A percentile compares a stretch with the other conserved stretches of the same genome.
Evolutionary conservation across 1,139 yeast species (phyloP).

Genomic region (Zygosaccharomyces pseudobailii): DNA sequence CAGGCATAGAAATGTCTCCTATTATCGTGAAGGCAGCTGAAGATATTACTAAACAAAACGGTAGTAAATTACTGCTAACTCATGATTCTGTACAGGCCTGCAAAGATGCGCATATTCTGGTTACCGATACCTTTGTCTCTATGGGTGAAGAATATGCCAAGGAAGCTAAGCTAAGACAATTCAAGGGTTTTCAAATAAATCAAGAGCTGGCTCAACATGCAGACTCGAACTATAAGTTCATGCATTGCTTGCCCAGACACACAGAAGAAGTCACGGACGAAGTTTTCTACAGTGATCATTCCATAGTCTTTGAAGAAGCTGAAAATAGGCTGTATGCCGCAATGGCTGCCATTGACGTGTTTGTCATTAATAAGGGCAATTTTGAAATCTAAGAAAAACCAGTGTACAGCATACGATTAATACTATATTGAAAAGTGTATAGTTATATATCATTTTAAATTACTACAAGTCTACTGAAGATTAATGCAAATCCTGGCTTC

Average conservation of each 20-base stretch:
- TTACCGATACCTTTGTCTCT: conserved; percentile 95
- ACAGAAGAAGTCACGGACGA: conserved; percentile 91
- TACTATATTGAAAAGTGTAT: neutral
- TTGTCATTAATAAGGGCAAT: conserved; percentile 78
- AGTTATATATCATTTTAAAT: neutral
- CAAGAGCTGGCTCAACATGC: conserved; percentile 58
- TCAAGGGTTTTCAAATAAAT: conserved; percentile 81
- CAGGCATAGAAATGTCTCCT: conserved; percentile 57
- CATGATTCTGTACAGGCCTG: conserved; percentile 74
- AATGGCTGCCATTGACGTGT: conserved; percentile 85
- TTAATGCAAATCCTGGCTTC: conserved; percentile 23
- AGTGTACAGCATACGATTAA: neutral
- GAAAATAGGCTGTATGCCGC: conserved; percentile 96
- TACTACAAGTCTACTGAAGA: conserved; percentile 8
- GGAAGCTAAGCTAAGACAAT: conserved; percentile 65
- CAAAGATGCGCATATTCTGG: conserved; percentile 69
- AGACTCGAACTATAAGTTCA: conserved; percentile 71
- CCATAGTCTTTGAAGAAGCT: conserved; percentile 90
- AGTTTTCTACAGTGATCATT: conserved; percentile 77
- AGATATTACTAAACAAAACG: conserved; percentile 47
- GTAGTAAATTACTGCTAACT: conserved; percentile 54
- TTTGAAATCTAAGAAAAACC: conserved; percentile 23
- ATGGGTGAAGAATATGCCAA: conserved; percentile 95
- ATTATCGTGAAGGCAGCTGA: conserved; percentile 55
- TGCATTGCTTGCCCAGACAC: conserved; percentile 97